A percentile compares a stretch with the other conserved stretches of the same genome.
phyloP scores from a whole-genome alignment of 768 basidiomycete genomes.

The Lyophyllum shimeji region DNA sequence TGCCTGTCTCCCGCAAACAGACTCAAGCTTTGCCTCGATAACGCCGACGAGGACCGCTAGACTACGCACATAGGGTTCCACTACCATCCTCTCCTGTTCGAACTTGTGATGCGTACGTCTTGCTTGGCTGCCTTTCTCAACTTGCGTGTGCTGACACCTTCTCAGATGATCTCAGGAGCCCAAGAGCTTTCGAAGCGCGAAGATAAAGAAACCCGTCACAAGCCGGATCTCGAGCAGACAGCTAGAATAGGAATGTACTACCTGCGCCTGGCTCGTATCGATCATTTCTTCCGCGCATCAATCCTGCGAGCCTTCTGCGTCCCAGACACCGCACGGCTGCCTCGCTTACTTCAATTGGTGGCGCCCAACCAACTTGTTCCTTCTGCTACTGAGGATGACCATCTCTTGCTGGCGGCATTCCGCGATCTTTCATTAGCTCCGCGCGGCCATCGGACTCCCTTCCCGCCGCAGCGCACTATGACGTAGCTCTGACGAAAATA shows the following conservation, averaged over 20 bases:
- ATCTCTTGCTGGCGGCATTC: neutral
- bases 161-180: neutral
- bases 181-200: neutral
- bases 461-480: constrained; percentile 1
- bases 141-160: neutral
- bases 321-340: constrained; percentile 2
- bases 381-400: neutral
- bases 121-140: neutral
- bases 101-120: constrained; percentile 4
- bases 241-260: neutral
- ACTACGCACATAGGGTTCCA: neutral
- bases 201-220: constrained; percentile 5
- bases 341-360: constrained; percentile 9
- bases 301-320: neutral
- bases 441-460: constrained; percentile 5
- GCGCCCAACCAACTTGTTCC: constrained; percentile 1
- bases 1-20: neutral
- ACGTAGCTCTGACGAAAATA: neutral
- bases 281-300: constrained; percentile 1
- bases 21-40: neutral
- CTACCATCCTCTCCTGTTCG: neutral
- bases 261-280: neutral
- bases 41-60: neutral
- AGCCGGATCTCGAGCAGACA: constrained; percentile 9
- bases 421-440: neutral